Base-by-base conservation (phyloP, 2,329 filamentous ascomycete genomes). In the Xylariomycetidae sp. region DNA sequence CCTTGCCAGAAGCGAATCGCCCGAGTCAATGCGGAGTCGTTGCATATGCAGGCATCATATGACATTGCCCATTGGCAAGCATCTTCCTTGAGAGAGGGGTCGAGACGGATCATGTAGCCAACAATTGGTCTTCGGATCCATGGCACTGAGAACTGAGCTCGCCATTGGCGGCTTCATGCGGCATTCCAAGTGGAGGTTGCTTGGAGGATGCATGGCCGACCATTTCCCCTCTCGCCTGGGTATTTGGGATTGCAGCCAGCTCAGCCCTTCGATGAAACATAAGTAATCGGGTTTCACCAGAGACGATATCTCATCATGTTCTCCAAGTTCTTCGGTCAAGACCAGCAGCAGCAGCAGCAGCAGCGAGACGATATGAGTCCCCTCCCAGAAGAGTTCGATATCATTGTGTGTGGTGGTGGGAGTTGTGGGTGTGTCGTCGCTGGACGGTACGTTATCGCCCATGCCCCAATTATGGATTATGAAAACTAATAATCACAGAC, bases 371-470 rank as follows among this genome's bases (percentile, higher is more conserved):
- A 41, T 14, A 63, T 64, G 59, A 56, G 56, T 38, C 42, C 51
- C 34, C 53, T 88, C 42, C 82, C 83, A 22, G 82, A 88, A 38
- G 84, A 88, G 67, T 84, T 86, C 52, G 84, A 88, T 56, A 87
- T 88, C 49, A 88, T 88, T 49, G 81, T 88, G 18, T 83, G 79
- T 45, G 84, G 84, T 51, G 84, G 84, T 51, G 83, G 83, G 34
- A 85, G 80, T 55, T 77, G 72, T 41, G 79, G 70, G 19, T 74
- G 70, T 53, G 71, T 74, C n/a, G 69, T 74, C 26, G 71, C 71
- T 33, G 71, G 71, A 37, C 61, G 76, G 73, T 79, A 55, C 41
- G 63, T 38, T 31, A 25, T 37, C 9, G 28, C 29, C n/a, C 48
- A 19, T 19, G 14, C 17, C 31, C 16, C 16, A 12, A 11, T 7